Evolutionary conservation across 2,329 filamentous ascomycete genomes (phyloP).

Genomic region (Tolypocladium album): DNA sequence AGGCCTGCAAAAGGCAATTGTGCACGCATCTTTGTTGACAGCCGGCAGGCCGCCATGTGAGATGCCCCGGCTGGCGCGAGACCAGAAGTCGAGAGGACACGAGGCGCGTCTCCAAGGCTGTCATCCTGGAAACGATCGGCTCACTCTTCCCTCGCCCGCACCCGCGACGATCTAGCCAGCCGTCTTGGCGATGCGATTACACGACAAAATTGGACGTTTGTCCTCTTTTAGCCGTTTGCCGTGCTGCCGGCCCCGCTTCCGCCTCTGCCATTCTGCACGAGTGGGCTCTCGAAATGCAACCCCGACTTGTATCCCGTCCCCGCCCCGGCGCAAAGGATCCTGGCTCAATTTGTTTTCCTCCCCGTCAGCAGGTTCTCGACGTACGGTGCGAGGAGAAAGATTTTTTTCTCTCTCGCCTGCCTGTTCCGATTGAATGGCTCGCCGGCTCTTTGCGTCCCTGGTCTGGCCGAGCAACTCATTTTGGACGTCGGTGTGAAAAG

Average conservation of each 20-base stretch:
- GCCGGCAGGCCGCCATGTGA: neutral
- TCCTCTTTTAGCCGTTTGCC: neutral
- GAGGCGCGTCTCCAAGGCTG: neutral
- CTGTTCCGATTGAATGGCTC: neutral
- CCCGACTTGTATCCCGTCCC: neutral
- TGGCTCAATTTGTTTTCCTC: neutral
- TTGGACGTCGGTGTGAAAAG: neutral
- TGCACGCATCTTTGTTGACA: too few species aligned
- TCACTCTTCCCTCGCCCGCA: neutral
- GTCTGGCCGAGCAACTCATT: neutral
- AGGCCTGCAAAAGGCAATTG: neutral
- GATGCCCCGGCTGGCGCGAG: neutral
- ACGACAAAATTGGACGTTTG: neutral
- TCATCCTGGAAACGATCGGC: neutral
- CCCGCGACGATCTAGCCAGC: neutral
- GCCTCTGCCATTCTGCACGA: neutral
- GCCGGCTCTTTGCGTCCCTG: neutral
- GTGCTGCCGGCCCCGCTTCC: neutral
- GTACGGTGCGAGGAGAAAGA: neutral
- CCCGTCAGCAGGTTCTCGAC: neutral
- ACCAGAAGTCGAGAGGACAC: neutral
- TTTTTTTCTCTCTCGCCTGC: neutral
- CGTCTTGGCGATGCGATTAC: neutral
- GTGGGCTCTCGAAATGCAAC: neutral
- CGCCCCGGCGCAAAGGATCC: neutral